phyloP scores from a whole-genome alignment of 208 protist species.

The Acanthamoeba castellanii region DNA sequence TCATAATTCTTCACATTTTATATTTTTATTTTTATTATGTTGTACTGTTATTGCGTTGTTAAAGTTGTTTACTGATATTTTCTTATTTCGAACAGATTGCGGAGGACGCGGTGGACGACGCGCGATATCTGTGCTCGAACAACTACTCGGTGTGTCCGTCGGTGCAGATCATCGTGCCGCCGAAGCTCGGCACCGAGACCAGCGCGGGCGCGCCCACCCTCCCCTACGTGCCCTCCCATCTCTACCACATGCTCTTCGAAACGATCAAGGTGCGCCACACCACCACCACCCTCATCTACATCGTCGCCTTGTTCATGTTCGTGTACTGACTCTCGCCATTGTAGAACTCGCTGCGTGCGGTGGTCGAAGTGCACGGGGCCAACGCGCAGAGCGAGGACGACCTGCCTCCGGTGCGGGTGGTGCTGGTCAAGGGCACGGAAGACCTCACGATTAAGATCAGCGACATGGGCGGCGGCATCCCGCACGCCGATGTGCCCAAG shows the following conservation, averaged over 20 bases:
- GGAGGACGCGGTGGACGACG: conserved; percentile 59
- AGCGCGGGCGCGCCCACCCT: not conserved
- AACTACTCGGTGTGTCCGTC: conserved; percentile 45
- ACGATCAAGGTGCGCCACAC: not conserved
- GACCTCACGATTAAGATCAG: conserved; percentile 71
- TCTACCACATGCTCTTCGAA: conserved; percentile 73
- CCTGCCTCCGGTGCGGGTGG: conserved; percentile 37
- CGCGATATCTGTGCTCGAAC: conserved; percentile 37
- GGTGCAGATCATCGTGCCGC: conserved; percentile 49
- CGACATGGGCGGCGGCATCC: conserved; percentile 62
- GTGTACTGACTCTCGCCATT: not conserved
- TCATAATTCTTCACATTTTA: not conserved
- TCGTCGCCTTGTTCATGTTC: not conserved
- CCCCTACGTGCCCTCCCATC: conserved; percentile 67
- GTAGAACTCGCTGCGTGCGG: conserved; percentile 57
- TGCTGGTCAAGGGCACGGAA: conserved; percentile 56
- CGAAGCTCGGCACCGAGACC: not conserved
- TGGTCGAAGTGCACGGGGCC: conserved; percentile 28
- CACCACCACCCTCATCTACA: not conserved
- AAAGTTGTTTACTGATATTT: not conserved
- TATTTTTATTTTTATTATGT: not conserved
- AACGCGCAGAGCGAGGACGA: conserved; percentile 31
- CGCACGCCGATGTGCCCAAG: conserved; percentile 29
- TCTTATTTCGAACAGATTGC: not conserved
- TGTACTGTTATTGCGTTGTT: not conserved